Evolutionary conservation across 2,329 filamentous ascomycete genomes (phyloP).

Genomic region (Xylaria arbuscula): DNA sequence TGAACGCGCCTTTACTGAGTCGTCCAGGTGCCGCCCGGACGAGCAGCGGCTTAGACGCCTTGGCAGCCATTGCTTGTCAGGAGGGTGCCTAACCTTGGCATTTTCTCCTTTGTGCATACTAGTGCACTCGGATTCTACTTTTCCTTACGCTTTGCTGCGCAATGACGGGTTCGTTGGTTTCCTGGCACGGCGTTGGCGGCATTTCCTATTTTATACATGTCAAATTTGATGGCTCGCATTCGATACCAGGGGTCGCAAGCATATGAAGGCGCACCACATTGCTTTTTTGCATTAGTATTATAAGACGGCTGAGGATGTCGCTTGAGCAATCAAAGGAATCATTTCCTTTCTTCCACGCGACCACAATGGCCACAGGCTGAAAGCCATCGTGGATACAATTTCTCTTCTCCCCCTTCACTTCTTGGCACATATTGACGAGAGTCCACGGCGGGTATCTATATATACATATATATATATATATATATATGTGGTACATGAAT

Average conservation of each 20-base stretch:
- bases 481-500: slow-evolving; percentile 1
- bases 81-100: slow-evolving; percentile 51
- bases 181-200: slow-evolving; percentile 42
- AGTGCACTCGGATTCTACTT: too few relatives aligned
- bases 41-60: slow-evolving; percentile 65
- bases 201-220: slow-evolving; percentile 30
- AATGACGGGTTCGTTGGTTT: slow-evolving; percentile 22
- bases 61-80: slow-evolving; percentile 66
- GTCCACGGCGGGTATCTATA: slow-evolving; percentile 1
- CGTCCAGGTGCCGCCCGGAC: slow-evolving; percentile 57
- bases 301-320: slow-evolving; percentile 41
- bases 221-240: slow-evolving; percentile 41
- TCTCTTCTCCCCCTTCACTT: background rate
- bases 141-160: slow-evolving; percentile 4
- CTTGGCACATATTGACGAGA: slow-evolving; percentile 25
- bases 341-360: slow-evolving; percentile 17
- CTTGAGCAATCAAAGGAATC: slow-evolving; percentile 40
- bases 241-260: slow-evolving; percentile 46
- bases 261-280: slow-evolving; percentile 48
- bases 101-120: too few relatives aligned
- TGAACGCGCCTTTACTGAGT: slow-evolving; percentile 58
- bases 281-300: slow-evolving; percentile 41
- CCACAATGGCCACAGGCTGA: slow-evolving; percentile 9
- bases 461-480: slow-evolving; percentile 2
- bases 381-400: slow-evolving; percentile 14